Base-by-base conservation (phyloP, 2,329 filamentous ascomycete species). In the Botrytis elliptica region DNA sequence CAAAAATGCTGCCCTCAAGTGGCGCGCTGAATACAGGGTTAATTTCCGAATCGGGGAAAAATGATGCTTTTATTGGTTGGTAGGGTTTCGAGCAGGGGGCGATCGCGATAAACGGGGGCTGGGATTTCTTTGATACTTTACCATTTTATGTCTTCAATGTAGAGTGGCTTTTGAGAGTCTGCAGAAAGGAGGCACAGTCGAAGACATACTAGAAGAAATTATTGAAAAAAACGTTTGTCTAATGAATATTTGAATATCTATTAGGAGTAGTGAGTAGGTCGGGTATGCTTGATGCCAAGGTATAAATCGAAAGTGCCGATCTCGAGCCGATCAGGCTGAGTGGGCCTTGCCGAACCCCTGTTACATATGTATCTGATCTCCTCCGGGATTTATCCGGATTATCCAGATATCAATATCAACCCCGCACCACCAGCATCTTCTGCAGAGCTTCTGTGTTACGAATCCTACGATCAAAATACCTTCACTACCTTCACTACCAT, bases 11-110 rank as follows among this genome's bases (percentile, higher is more conserved):
- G 22, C 25, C 9, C 7, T 42, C 25, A 25, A 12, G 64, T 73
- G 71, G 71, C 55, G 52, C 59, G 64, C 71, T 73, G 71, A 73
- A 69, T 40, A 69, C 64, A 44, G 64, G 64, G 64, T n/a, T 60
- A 49, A 46, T 67, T 57, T 55, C 60, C 70, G 46, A n/a, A 72
- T 72, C n/a, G 70, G 70, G 62, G 33, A 72, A 72, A 55, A 25
- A 46, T 36, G 70, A 67, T 8, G 70, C 68, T 38, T 14, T 72
- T 42, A 67, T 55, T 72, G 60, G 46, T 42, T 72, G 33, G 59
- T 12, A 66, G n/a, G 38, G 52, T 20, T 57, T 69, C 25, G 14
- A 57, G 38, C 66, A 57, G 66, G 66, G 66, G 66, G 1, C 10
- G n/a, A 42, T 69, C 1, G 29, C 25, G 49, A 57, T 59, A 57